These are phyloP conservation scores for Crithidia brevicula DNA, from an alignment of 208 protist genomes.

Conservation along the genomic window DNA sequence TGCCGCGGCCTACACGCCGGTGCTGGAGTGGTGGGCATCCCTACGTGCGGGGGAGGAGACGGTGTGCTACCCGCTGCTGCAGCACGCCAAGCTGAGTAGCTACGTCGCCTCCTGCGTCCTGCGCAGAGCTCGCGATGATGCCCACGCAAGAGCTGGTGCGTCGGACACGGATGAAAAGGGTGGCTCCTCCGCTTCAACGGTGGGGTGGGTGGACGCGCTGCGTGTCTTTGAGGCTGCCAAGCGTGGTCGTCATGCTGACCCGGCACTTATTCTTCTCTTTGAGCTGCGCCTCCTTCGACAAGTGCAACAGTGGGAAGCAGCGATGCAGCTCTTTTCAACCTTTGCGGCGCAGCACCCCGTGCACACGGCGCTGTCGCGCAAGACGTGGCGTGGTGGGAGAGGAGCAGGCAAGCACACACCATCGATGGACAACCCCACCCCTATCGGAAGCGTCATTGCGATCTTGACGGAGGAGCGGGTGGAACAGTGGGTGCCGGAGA, in stretches of 20 bases:
- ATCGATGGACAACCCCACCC: not conserved
- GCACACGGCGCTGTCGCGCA: too few relatives aligned
- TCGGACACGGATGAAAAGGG: not conserved
- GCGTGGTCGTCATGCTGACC: conserved; percentile 11
- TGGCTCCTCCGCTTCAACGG: not conserved
- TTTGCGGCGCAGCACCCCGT: not conserved
- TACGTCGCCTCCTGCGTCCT: conserved; percentile 62
- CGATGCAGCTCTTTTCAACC: conserved; percentile 21
- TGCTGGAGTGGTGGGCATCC: conserved; percentile 26
- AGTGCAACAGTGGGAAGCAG: conserved; percentile 24
- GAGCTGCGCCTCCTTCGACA: conserved; percentile 48
- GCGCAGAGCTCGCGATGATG: not conserved
- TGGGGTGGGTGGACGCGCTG: conserved; percentile 29
- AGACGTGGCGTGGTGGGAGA: too few relatives aligned
- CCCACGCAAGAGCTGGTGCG: too few relatives aligned
- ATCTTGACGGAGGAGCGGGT: conserved; percentile 27
- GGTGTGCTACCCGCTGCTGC: conserved; percentile 28
- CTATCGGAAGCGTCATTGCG: conserved; percentile 14
- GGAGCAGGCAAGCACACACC: too few relatives aligned
- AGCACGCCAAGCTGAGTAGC: conserved; percentile 62
- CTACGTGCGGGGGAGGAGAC: conserved; percentile 6
- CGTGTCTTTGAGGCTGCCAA: conserved; percentile 31
- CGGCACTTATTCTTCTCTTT: conserved; percentile 49
- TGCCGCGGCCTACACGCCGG: conserved; percentile 2
- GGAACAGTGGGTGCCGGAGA: conserved; percentile 27